phyloP scores from a whole-genome alignment of 208 protist species.

The Phytomonas serpens region DNA sequence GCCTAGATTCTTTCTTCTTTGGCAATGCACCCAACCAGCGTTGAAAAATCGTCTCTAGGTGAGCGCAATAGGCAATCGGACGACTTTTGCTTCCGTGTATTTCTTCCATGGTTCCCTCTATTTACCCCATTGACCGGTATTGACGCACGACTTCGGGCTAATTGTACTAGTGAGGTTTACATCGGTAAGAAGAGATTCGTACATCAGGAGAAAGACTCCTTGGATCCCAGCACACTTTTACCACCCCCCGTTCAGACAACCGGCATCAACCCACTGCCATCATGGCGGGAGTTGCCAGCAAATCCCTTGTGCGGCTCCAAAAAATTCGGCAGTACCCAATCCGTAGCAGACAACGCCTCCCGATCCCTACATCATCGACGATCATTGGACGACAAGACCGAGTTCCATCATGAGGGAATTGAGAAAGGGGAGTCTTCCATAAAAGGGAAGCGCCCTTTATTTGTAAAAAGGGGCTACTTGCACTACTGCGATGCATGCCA shows the following conservation, averaged over 20 bases:
- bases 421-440: neutral
- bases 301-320: neutral
- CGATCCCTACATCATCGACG: neutral
- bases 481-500: constrained; percentile 82
- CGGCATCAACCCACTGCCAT: neutral
- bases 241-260: neutral
- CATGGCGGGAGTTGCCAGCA: neutral
- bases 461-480: constrained; percentile 16
- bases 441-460: neutral
- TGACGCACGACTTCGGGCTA: neutral
- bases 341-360: neutral
- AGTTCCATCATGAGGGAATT: neutral
- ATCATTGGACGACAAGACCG: neutral
- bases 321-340: neutral
- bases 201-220: neutral
- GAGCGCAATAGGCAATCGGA: neutral
- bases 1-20: neutral
- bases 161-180: neutral
- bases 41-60: neutral
- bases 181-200: neutral
- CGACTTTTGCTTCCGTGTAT: neutral
- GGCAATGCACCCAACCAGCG: neutral
- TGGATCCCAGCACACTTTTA: neutral
- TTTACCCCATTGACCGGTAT: neutral
- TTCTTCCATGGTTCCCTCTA: neutral